phyloP scores from a whole-genome alignment of 441 rosid genomes.

The Adansonia grandidieri region DNA sequence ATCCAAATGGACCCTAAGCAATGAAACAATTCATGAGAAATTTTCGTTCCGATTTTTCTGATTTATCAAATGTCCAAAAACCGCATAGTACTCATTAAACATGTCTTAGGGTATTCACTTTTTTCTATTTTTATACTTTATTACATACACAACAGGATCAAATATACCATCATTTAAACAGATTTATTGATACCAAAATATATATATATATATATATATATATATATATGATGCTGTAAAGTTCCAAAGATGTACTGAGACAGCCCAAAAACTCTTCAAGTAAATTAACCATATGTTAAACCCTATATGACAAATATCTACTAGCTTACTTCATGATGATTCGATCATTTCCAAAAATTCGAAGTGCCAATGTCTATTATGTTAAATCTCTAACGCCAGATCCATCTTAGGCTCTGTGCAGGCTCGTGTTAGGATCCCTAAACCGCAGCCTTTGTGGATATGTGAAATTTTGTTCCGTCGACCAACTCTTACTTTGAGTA shows the following conservation, averaged over 20 bases:
- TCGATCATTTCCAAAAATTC: background rate
- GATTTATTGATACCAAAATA: background rate
- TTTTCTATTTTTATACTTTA: slow-evolving; percentile 2
- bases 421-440: background rate
- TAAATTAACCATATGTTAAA: background rate
- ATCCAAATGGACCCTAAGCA: no score
- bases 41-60: background rate
- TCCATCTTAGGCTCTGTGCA: background rate
- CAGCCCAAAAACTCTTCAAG: background rate
- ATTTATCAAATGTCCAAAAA: background rate
- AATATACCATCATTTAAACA: background rate
- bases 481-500: background rate
- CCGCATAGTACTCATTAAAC: background rate
- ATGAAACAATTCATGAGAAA: no score
- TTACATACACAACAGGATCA: background rate
- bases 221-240: background rate
- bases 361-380: background rate
- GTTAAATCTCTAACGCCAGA: background rate
- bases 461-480: background rate
- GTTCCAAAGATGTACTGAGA: background rate
- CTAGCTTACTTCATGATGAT: background rate
- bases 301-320: background rate
- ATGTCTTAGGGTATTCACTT: background rate
- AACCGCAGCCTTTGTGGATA: background rate
- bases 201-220: no score